Percentiles rank a stretch among this genome's conserved stretches.
These are phyloP conservation scores for Tolypocladium tropicale DNA, from an alignment of 2,329 filamentous ascomycete species.

Conservation along the genomic window DNA sequence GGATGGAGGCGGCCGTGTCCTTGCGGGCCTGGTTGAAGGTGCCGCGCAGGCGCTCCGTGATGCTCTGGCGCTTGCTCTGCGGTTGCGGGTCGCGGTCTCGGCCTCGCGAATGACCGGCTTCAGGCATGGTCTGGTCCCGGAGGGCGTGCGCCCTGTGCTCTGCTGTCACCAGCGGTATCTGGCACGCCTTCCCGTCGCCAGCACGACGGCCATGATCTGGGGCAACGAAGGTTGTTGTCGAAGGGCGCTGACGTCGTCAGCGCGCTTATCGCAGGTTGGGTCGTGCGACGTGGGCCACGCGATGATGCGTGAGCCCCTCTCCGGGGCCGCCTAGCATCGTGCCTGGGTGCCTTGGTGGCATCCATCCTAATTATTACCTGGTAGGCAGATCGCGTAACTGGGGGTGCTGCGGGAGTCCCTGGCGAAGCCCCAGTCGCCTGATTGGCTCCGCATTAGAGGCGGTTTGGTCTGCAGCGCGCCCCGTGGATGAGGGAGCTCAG, in stretches of 20 bases:
- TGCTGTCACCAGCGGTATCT: background rate
- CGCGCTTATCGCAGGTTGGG: background rate
- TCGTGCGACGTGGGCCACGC: background rate
- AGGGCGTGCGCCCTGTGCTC: background rate
- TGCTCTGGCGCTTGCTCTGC: conserved; percentile 27
- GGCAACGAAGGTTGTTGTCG: background rate
- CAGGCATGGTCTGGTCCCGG: conserved; percentile 1
- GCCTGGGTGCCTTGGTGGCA: too few relatives aligned
- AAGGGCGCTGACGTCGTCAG: background rate
- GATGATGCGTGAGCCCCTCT: background rate
- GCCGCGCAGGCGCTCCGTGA: conserved; percentile 27
- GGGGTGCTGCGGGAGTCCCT: background rate
- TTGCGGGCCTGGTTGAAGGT: conserved; percentile 22
- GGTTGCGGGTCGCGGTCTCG: conserved; percentile 14
- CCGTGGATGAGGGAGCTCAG: background rate
- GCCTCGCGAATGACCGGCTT: conserved; percentile 5
- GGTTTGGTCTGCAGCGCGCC: too few relatives aligned
- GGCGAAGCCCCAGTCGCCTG: background rate
- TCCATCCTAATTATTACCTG: too few relatives aligned
- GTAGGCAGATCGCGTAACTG: background rate
- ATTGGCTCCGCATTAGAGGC: background rate
- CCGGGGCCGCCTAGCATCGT: too few relatives aligned
- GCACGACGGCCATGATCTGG: background rate
- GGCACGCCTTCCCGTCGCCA: background rate
- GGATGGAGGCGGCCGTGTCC: conserved; percentile 14